phyloP scores from a whole-genome alignment of 805 yeast genomes.

The Jamesozyma lodderae region DNA sequence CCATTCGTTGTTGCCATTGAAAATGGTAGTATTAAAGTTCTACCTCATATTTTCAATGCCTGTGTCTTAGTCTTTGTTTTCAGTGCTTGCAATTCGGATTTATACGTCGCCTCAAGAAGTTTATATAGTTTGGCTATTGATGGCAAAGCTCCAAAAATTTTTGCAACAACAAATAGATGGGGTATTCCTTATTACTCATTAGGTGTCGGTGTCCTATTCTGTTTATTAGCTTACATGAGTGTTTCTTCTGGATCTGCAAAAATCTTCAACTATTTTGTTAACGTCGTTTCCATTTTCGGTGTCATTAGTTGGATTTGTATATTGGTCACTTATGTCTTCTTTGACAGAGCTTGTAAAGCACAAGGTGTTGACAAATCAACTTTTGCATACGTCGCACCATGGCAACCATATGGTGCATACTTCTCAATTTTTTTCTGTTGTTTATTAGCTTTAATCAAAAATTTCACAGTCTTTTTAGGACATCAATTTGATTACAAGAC shows the following conservation, averaged over 20 bases:
- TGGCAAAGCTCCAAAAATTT: conserved; percentile 64
- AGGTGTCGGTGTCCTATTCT: conserved; percentile 42
- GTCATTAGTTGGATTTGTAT: conserved; percentile 69
- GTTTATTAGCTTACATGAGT: conserved; percentile 63
- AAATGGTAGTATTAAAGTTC: conserved; percentile 50
- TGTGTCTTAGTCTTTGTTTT: conserved; percentile 69
- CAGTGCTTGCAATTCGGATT: conserved; percentile 74
- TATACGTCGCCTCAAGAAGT: conserved; percentile 70
- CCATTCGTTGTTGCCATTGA: conserved; percentile 77
- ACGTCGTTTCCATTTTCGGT: conserved; percentile 69
- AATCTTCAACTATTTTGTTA: conserved; percentile 61
- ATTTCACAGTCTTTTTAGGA: conserved; percentile 63
- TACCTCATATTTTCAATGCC: conserved; percentile 71
- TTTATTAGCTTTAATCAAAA: conserved; percentile 53
- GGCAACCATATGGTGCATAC: conserved; percentile 61
- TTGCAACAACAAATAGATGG: conserved; percentile 52
- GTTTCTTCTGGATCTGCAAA: conserved; percentile 46
- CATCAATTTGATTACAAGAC: conserved; percentile 50
- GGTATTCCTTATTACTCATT: conserved; percentile 66
- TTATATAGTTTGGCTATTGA: conserved; percentile 62
- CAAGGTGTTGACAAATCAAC: conserved; percentile 54
- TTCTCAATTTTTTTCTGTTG: conserved; percentile 46
- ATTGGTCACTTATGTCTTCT: conserved; percentile 55
- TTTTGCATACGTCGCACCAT: conserved; percentile 55
- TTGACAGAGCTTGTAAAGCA: conserved; percentile 54